phyloP scores from a whole-genome alignment of 768 basidiomycete genomes.

The Trametes cinnabarina region DNA sequence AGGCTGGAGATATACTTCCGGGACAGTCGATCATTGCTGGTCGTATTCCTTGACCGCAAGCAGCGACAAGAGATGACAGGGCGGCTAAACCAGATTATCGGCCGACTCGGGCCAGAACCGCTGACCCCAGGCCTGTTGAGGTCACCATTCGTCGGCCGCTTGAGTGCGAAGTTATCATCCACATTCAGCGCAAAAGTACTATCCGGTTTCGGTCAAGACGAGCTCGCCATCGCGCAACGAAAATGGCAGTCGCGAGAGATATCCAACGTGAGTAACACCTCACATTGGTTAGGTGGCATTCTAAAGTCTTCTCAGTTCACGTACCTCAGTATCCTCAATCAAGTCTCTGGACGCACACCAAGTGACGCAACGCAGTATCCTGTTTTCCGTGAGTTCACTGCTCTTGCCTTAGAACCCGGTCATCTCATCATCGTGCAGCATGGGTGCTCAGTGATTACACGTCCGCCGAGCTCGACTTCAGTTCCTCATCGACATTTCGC shows the following conservation, averaged over 20 bases:
- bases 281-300: too few relatives aligned
- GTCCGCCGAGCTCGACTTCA: constrained; percentile 65
- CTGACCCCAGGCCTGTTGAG: constrained; percentile 51
- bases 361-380: constrained; percentile 96
- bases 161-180: constrained; percentile 32
- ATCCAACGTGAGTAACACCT: constrained; percentile 65
- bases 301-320: constrained; percentile 56
- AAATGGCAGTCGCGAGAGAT: constrained; percentile 90
- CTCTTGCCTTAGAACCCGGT: neutral
- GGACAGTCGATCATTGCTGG: constrained; percentile 83
- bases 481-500: constrained; percentile 58
- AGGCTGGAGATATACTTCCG: constrained; percentile 92
- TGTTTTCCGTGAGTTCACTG: constrained; percentile 64
- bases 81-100: constrained; percentile 47
- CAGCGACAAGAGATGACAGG: constrained; percentile 60
- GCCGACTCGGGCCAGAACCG: constrained; percentile 29
- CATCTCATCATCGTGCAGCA: constrained; percentile 43
- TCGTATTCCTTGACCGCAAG: constrained; percentile 74
- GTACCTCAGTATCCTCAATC: constrained; percentile 86
- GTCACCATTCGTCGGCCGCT: constrained; percentile 53
- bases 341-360: constrained; percentile 88
- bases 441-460: constrained; percentile 89
- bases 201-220: constrained; percentile 53
- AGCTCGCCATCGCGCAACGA: constrained; percentile 67
- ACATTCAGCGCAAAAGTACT: constrained; percentile 43